phyloP scores from a whole-genome alignment of 73 alveolate genomes.

The Paramecium sonneborni region DNA sequence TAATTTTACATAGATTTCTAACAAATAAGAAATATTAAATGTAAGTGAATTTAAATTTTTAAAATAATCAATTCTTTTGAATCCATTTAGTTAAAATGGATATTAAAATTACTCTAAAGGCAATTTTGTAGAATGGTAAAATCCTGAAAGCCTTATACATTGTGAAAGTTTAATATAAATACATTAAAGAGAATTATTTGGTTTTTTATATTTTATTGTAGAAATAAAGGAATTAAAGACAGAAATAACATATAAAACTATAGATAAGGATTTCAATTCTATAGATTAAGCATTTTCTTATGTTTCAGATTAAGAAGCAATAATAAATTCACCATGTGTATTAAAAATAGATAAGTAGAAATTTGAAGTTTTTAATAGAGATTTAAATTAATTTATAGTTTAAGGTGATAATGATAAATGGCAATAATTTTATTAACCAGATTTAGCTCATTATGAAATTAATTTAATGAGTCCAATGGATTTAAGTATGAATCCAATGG shows the following conservation, averaged over 20 bases:
- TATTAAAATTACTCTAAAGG: background rate
- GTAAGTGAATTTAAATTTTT: background rate
- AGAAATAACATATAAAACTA: background rate
- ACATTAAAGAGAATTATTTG: background rate
- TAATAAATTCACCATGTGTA: background rate
- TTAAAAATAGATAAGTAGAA: background rate
- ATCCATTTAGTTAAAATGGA: background rate
- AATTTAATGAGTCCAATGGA: background rate
- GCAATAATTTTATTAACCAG: background rate
- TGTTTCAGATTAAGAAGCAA: background rate
- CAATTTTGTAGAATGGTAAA: background rate
- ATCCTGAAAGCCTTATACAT: background rate
- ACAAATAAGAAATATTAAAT: background rate
- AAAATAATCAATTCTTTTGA: background rate
- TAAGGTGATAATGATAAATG: background rate
- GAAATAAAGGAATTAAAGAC: background rate
- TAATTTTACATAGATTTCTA: background rate
- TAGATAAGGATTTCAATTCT: background rate
- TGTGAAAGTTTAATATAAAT: background rate
- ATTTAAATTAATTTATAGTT: background rate
- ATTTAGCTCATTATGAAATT: background rate
- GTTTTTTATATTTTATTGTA: background rate
- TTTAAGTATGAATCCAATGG: background rate
- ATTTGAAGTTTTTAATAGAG: background rate
- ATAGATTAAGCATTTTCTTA: background rate